Percentiles rank a stretch among this genome's conserved stretches.
phyloP scores from a whole-genome alignment of 192 early-diverging fungal genomes.

The Coemansia sp. region DNA sequence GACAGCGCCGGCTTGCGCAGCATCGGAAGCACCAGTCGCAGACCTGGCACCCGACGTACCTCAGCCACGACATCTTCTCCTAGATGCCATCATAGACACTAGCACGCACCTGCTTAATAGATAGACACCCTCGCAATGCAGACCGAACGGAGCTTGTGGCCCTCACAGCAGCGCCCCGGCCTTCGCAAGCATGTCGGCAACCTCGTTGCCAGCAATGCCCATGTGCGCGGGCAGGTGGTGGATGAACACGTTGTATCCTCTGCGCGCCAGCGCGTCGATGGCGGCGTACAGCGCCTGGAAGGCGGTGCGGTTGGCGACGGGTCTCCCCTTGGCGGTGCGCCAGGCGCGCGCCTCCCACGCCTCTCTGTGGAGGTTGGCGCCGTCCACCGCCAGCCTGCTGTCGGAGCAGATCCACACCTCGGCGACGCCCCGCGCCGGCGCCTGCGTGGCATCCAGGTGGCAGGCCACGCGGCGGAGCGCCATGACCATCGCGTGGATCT shows the following conservation, averaged over 20 bases:
- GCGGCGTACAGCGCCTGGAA: conserved; percentile 21
- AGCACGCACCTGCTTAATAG: too few relatives aligned
- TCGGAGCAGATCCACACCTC: conserved; percentile 53
- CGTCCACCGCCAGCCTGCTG: conserved; percentile 50
- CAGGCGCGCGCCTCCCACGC: conserved; percentile 34
- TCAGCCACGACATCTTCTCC: neutral
- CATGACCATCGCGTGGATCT: conserved; percentile 28
- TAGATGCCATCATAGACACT: too few relatives aligned
- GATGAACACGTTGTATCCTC: conserved; percentile 37
- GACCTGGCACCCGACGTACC: neutral
- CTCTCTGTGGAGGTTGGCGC: conserved; percentile 41
- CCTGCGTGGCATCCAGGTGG: neutral
- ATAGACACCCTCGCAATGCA: neutral
- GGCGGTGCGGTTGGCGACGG: conserved; percentile 41
- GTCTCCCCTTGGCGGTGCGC: conserved; percentile 41
- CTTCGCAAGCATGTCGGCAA: conserved; percentile 49
- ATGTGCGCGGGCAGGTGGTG: conserved; percentile 47
- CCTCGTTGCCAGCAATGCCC: conserved; percentile 43
- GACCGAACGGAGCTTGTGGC: neutral
- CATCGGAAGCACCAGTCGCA: neutral
- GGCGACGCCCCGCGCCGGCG: neutral
- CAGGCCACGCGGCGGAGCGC: conserved; percentile 18
- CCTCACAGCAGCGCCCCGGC: conserved; percentile 35
- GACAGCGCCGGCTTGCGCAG: neutral
- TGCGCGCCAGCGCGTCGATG: conserved; percentile 11